Percentiles rank a stretch among this genome's conserved stretches.
These are phyloP conservation scores for Lachnellula suecica DNA, from an alignment of 2,329 filamentous ascomycete species.

Conservation along the genomic window DNA sequence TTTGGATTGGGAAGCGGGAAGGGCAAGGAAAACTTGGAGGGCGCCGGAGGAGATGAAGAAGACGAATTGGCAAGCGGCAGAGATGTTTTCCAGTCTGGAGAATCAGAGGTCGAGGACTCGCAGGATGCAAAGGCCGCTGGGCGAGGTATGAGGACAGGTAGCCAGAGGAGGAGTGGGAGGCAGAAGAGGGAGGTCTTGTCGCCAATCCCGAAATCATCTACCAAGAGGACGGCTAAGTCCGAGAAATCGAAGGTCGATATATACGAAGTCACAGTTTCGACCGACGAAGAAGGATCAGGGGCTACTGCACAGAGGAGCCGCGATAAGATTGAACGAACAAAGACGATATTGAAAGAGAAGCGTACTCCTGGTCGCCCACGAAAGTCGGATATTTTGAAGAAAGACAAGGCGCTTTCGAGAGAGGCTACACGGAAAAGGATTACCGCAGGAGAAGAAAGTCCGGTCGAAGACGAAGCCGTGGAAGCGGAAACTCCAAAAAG, in stretches of 20 bases:
- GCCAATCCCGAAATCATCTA: slow-evolving; percentile 2
- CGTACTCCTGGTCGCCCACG: slow-evolving; percentile 15
- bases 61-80: slow-evolving; percentile 9
- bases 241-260: slow-evolving; percentile 3
- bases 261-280: slow-evolving; percentile 4
- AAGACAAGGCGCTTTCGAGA: slow-evolving; percentile 17
- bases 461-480: slow-evolving; percentile 1
- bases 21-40: slow-evolving; percentile 5
- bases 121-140: not conserved
- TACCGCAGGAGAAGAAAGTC: slow-evolving; percentile 1
- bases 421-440: slow-evolving; percentile 18
- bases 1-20: not conserved
- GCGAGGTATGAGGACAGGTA: not conserved
- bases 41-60: slow-evolving; percentile 2
- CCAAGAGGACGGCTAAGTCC: slow-evolving; percentile 1
- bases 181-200: slow-evolving; percentile 5
- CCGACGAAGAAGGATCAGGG: slow-evolving; percentile 7
- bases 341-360: slow-evolving; percentile 8
- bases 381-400: slow-evolving; percentile 22
- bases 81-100: slow-evolving; percentile 12
- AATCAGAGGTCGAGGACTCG: slow-evolving; percentile 8
- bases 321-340: slow-evolving; percentile 3
- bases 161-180: not conserved
- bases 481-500: slow-evolving; percentile 4
- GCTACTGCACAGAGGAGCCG: slow-evolving; percentile 7